Percentiles rank a stretch among this genome's conserved stretches.
These are phyloP conservation scores for Gossypium thurberi DNA, from an alignment of 345 rosid genomes.

Conservation along the genomic window DNA sequence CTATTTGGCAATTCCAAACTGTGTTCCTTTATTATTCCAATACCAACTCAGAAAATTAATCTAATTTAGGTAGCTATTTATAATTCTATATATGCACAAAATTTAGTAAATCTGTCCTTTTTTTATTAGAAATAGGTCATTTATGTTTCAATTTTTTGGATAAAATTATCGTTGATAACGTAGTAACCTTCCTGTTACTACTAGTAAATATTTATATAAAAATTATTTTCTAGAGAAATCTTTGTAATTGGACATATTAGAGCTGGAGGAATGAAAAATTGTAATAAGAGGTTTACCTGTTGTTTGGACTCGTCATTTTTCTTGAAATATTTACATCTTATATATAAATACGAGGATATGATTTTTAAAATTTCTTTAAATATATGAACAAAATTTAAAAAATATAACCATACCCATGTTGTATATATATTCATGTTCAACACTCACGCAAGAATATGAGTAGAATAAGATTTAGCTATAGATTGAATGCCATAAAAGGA, in stretches of 20 bases:
- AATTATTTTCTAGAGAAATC: neutral
- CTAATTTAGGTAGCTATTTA: neutral
- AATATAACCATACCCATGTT: too few species aligned
- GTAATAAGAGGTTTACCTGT: too few species aligned
- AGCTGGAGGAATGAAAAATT: neutral
- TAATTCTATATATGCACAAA: neutral
- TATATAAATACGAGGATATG: too few species aligned
- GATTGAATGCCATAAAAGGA: neutral
- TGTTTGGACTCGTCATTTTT: too few species aligned
- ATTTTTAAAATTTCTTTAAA: too few species aligned
- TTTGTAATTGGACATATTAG: neutral
- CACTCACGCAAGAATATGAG: accelerated
- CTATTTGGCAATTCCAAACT: neutral
- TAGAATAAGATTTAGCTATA: neutral
- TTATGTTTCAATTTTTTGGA: neutral
- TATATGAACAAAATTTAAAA: too few species aligned
- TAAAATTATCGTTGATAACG: neutral
- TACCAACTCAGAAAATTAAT: neutral
- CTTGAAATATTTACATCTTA: too few species aligned
- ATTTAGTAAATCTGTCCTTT: neutral
- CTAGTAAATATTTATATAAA: neutral
- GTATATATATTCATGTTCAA: too few species aligned
- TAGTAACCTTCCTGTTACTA: neutral
- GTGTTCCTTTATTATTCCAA: neutral
- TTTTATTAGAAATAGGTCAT: neutral